Evolutionary conservation across 352 stramenopile species (phyloP), one percentile per base, ranked within the genome.

Genomic region (Globisporangium nodosum): DNA sequence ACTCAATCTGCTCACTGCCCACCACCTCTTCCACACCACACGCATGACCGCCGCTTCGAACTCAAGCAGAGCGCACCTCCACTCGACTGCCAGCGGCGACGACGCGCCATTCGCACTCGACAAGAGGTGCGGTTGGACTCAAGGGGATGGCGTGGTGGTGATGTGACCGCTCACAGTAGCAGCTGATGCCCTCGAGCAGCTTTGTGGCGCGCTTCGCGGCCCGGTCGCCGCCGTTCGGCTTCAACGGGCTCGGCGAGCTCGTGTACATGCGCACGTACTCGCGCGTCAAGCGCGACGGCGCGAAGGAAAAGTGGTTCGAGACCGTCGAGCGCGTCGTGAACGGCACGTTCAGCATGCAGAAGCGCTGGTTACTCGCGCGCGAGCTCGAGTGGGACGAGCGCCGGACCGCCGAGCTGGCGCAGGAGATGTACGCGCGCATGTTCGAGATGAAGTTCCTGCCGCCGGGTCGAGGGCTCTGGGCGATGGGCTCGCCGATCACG

Each of bases 391-490:
- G 92, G 88, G 70, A 97, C 64, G 74, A 87, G 4, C 50, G 58
- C 3, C 55, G 77, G 15, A 68, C 67, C 40, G 74, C 88, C 35
- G 45, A 54, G 39, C 62, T 66, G 8, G 90, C 92, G 18, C 71
- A 97, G 62, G 81, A 96, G 27, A 97, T 98, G 90, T 98, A 95
- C 70, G 51, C 59, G 20, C 89, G 88, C n/a, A 90, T 98, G 48
- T 98, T 97, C 62, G 56, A 83, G 31, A 97, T 98, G 90, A 97
- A 98, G 68, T 97, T 98, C 61, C 69, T 97, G 43, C 93, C 93
- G 24, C 93, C 93, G 9, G 93, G 93, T 16, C 76, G 93, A 13
- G 93, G 93, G 1, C 76, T 98, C 11, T 98, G 93, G 88, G 90
- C 88, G 37, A 98, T 98, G 93, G 93, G 93, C 31, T 96, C 92